A percentile compares a stretch with the other conserved stretches of the same genome.
Evolutionary conservation across 805 yeast species (phyloP).

Genomic region (Metschnikowia cubensis): DNA sequence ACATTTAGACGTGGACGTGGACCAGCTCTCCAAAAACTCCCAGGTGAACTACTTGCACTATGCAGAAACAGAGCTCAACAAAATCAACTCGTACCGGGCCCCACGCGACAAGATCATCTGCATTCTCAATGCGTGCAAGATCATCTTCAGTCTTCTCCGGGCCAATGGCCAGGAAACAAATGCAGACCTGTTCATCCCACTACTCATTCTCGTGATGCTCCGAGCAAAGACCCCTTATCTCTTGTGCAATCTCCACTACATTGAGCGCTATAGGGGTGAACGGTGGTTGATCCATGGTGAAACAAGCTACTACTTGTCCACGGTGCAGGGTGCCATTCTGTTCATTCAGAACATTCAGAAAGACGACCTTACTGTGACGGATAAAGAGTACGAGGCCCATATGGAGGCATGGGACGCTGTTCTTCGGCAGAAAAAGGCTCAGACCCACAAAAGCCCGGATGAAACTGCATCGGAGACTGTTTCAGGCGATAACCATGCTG

Average conservation of each 20-base stretch:
- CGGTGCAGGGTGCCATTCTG: constrained; percentile 84
- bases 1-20: constrained; percentile 70
- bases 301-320: constrained; percentile 83
- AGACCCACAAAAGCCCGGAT: background rate
- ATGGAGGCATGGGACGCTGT: constrained; percentile 48
- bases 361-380: constrained; percentile 56
- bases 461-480: background rate
- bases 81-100: constrained; percentile 79
- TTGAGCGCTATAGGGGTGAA: constrained; percentile 76
- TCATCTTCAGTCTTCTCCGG: constrained; percentile 81
- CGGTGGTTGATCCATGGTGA: constrained; percentile 77
- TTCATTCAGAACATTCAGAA: constrained; percentile 63
- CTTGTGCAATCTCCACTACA: constrained; percentile 77
- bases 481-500: background rate
- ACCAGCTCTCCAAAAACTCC: constrained; percentile 33
- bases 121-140: constrained; percentile 85
- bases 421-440: constrained; percentile 16
- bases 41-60: constrained; percentile 44
- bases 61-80: constrained; percentile 71
- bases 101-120: constrained; percentile 95
- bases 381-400: constrained; percentile 55
- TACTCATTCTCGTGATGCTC: constrained; percentile 73
- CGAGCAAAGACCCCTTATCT: constrained; percentile 62
- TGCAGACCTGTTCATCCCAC: constrained; percentile 93
- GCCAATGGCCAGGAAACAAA: constrained; percentile 67